Evolutionary conservation across 2,329 filamentous ascomycete genomes (phyloP).

Genomic region (Talaromyces sp.): DNA sequence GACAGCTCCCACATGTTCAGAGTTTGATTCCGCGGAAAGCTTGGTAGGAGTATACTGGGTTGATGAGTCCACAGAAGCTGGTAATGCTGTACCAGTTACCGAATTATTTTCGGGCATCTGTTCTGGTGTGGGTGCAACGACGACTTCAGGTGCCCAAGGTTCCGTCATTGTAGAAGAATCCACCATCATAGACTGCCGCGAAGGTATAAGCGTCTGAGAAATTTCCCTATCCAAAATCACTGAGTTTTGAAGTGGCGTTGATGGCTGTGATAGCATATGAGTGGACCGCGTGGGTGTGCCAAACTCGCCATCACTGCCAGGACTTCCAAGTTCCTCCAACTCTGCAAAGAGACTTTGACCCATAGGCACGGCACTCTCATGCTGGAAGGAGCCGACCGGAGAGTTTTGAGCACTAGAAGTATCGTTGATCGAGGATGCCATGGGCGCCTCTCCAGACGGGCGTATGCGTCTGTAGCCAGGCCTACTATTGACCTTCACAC

Average conservation of each 20-base stretch:
- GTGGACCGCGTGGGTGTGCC: constrained; percentile 30
- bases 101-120: neutral
- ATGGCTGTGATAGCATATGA: constrained; percentile 29
- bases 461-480: constrained; percentile 53
- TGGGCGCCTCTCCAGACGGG: constrained; percentile 40
- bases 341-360: constrained; percentile 87
- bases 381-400: constrained; percentile 49
- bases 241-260: constrained; percentile 33
- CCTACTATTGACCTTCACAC: constrained; percentile 67
- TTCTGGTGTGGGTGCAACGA: neutral
- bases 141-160: constrained; percentile 40
- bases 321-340: constrained; percentile 69
- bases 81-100: constrained; percentile 12
- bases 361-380: constrained; percentile 42
- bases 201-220: constrained; percentile 23
- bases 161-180: constrained; percentile 61
- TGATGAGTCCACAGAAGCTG: constrained; percentile 31
- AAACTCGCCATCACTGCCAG: constrained; percentile 65
- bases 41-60: constrained; percentile 40
- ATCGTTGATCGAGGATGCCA: constrained; percentile 19
- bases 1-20: constrained; percentile 25
- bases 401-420: constrained; percentile 43
- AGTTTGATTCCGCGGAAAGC: constrained; percentile 14
- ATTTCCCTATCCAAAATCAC: constrained; percentile 24
- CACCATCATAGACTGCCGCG: constrained; percentile 44